Evolutionary conservation across 169 alveolate genomes (phyloP), one percentile per base, ranked within the genome.

Genomic region (Haemoproteus tartakovskyi): DNA sequence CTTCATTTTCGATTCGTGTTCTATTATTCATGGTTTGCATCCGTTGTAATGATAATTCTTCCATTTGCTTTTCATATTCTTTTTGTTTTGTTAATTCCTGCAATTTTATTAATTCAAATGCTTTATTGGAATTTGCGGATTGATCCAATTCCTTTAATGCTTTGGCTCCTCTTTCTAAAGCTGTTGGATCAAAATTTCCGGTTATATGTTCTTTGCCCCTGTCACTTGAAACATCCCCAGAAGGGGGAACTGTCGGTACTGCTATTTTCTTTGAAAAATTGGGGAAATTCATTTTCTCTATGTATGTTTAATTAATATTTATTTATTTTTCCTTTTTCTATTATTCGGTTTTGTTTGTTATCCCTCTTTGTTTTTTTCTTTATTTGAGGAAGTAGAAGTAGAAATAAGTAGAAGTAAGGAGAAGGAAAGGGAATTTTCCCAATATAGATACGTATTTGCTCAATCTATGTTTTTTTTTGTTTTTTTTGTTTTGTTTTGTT

Each of bases 131-230:
- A 78, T 95, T 94, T 0, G 98, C 94, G 9, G 97, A 92, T 33
- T 91, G 57, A 59, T 95, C 98, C 41, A 97, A 74, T 86, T 95
- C 96, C 87, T 93, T 95, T 78, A 96, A 90, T 8, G 99, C 99
- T 91, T 95, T 91, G 2, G 99, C 99, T 19, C 99, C 99, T 62
- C 99, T 92, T 89, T 97, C 99, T 52, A 97, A 92, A 0, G 99
- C 99, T 0, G 98, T 87, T 2, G 99, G 99, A 80, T 97, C 99
- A 84, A 97, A 88, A 78, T 83, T 45, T 9, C 67, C 59, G 2
- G 87, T 67, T 2, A 60, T 62, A 16, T 78, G 59, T 9, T 52
- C 64, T 8, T 38, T 45, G 21, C 43, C 41, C 6, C 41, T 61
- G 3, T 56, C 70, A 33, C 52, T 67, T 43, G 38, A 12, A 12